phyloP scores from a whole-genome alignment of 768 basidiomycete genomes.

The Serendipita vermifera region DNA sequence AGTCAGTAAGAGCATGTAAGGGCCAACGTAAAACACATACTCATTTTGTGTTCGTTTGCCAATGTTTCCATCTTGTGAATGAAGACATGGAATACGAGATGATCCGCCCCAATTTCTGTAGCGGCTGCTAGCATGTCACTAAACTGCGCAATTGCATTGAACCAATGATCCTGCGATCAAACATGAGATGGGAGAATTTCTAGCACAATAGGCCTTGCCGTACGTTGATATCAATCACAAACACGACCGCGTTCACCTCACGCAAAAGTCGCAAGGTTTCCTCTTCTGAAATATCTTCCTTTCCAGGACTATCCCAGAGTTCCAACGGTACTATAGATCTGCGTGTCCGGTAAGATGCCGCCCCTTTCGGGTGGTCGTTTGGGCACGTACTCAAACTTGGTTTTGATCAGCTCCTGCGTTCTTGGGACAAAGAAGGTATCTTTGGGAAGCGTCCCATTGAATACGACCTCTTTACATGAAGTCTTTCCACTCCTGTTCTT shows the following conservation, averaged over 20 bases:
- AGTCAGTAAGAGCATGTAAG: background rate
- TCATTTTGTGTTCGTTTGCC: background rate
- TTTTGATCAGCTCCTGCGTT: conserved; percentile 2
- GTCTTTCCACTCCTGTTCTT: conserved; percentile 7
- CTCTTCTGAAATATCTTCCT: background rate
- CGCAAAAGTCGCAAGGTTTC: background rate
- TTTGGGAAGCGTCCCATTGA: conserved; percentile 4
- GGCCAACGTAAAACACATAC: background rate
- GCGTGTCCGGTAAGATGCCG: too few species aligned
- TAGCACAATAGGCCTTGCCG: background rate
- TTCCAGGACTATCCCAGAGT: conserved; percentile 6
- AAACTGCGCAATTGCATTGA: conserved; percentile 7
- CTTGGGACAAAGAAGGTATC: conserved; percentile 5
- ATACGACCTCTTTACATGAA: conserved; percentile 1
- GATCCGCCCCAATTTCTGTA: background rate
- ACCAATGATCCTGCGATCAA: conserved; percentile 4
- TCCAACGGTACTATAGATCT: conserved; percentile 1
- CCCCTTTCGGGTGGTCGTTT: too few species aligned
- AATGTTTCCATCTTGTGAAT: conserved; percentile 8
- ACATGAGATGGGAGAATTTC: background rate
- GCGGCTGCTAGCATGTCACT: background rate
- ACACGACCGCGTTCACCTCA: background rate
- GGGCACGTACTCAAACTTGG: background rate
- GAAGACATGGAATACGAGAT: conserved; percentile 6
- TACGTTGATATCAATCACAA: conserved; percentile 5